Percentiles rank a stretch among this genome's conserved stretches.
These are phyloP conservation scores for Prunus mume DNA, from an alignment of 306 rosid species.

Conservation along the genomic window DNA sequence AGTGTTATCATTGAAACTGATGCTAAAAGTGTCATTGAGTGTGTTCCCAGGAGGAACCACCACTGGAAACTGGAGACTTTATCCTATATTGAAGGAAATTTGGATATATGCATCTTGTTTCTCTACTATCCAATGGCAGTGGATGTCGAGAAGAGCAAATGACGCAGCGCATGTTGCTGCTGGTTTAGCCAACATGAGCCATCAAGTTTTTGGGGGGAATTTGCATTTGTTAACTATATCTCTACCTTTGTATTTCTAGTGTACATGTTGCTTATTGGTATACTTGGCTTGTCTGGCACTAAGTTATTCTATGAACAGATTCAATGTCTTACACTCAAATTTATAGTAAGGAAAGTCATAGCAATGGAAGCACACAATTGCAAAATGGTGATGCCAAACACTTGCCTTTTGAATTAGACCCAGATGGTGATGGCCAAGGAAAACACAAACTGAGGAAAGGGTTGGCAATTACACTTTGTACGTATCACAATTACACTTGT, in stretches of 20 bases:
- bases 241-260: neutral
- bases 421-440: neutral
- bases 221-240: neutral
- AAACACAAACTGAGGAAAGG: constrained; percentile 50
- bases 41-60: too few species aligned
- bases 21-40: too few species aligned
- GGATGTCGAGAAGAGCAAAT: too few species aligned
- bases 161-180: too few species aligned
- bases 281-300: constrained; percentile 25
- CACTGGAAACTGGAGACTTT: too few species aligned
- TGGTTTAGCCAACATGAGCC: too few species aligned
- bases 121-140: too few species aligned
- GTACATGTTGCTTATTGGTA: neutral
- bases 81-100: too few species aligned
- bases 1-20: too few species aligned
- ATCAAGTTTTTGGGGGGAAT: neutral
- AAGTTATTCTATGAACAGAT: constrained; percentile 86
- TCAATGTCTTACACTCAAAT: constrained; percentile 36
- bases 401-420: too few species aligned
- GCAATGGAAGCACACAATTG: neutral
- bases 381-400: constrained; percentile 21
- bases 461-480: constrained; percentile 79
- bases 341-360: constrained; percentile 19
- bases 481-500: too few species aligned
- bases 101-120: too few species aligned